phyloP scores from a whole-genome alignment of 805 yeast genomes.

The Grigorovia jiainica region DNA sequence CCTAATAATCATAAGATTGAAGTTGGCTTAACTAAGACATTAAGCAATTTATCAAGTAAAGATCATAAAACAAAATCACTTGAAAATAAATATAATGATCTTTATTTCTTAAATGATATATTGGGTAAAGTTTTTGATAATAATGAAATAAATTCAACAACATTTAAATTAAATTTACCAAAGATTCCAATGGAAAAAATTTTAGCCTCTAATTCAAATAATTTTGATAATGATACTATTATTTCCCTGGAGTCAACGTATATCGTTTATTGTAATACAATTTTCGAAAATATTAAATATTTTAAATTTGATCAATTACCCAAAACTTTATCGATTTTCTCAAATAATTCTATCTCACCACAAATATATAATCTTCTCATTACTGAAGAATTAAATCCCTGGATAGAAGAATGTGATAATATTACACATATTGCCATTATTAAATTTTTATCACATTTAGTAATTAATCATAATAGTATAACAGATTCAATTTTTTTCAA shows the following conservation, averaged over 20 bases:
- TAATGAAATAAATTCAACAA: conserved; percentile 2
- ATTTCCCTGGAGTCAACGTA: conserved; percentile 55
- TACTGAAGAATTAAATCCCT: conserved; percentile 38
- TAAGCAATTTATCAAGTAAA: not conserved
- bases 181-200: conserved; percentile 28
- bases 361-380: conserved; percentile 53
- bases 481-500: conserved; percentile 39
- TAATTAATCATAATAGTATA: conserved; percentile 34
- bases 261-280: conserved; percentile 50
- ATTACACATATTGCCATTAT: conserved; percentile 47
- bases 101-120: conserved; percentile 4
- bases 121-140: conserved; percentile 5
- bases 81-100: not conserved
- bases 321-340: conserved; percentile 43
- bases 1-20: no score
- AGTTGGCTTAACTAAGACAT: no score
- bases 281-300: conserved; percentile 57
- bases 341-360: conserved; percentile 43
- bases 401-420: conserved; percentile 64
- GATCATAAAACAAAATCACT: not conserved
- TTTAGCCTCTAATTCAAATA: conserved; percentile 34
- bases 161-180: conserved; percentile 31
- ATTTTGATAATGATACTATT: conserved; percentile 46
- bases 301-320: conserved; percentile 58
- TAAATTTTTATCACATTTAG: conserved; percentile 52